A percentile compares a stretch with the other conserved stretches of the same genome.
phyloP scores from a whole-genome alignment of 73 alveolate species.

The Paramecium bursaria region DNA sequence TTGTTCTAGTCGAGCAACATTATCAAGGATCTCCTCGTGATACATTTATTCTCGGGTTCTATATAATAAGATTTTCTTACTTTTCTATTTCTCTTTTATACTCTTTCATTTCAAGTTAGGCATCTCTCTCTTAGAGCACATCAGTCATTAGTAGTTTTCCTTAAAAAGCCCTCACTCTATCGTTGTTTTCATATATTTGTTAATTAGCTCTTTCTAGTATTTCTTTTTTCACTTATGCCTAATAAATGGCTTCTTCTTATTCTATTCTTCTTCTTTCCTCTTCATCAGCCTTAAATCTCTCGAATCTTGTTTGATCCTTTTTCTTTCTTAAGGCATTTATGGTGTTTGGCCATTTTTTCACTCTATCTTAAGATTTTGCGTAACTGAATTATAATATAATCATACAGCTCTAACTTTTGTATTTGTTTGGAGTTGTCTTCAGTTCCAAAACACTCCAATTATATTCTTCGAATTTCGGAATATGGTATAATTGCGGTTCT shows the following conservation, averaged over 20 bases:
- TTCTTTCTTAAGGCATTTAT: conserved; percentile 83
- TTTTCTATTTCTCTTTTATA: conserved; percentile 82
- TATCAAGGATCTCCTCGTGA: conserved; percentile 55
- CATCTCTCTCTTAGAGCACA: conserved; percentile 85
- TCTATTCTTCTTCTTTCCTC: conserved; percentile 81
- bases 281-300: conserved; percentile 89
- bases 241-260: conserved; percentile 85
- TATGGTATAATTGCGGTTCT: neutral
- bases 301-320: conserved; percentile 85
- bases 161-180: conserved; percentile 90
- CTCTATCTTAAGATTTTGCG: conserved; percentile 81
- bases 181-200: conserved; percentile 82
- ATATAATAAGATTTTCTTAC: conserved; percentile 71
- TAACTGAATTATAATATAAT: conserved; percentile 1
- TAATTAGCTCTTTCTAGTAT: conserved; percentile 89
- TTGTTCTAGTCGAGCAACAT: conserved; percentile 70
- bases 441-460: conserved; percentile 17
- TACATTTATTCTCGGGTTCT: conserved; percentile 60
- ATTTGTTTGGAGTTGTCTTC: conserved; percentile 14
- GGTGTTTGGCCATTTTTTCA: conserved; percentile 85
- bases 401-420: conserved; percentile 46
- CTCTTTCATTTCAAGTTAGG: conserved; percentile 78
- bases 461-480: conserved; percentile 9
- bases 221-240: conserved; percentile 79
- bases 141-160: conserved; percentile 87